Evolutionary conservation across 495 filamentous ascomycete genomes (phyloP).

Genomic region (Penicillium parvum): DNA sequence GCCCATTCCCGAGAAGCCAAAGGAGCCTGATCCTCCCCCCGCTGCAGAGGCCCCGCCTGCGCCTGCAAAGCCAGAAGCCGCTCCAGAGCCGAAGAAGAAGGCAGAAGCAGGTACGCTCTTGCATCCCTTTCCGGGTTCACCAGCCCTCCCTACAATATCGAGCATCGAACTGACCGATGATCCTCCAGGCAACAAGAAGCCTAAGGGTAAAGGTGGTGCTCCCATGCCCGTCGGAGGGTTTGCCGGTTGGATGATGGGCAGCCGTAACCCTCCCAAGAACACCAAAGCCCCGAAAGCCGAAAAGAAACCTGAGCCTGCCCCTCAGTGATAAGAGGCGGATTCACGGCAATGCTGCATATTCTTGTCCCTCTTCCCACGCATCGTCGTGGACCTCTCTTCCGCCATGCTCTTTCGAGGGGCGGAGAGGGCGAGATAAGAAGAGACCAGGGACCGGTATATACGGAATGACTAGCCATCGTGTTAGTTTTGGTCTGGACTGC

Average conservation of each 20-base stretch:
- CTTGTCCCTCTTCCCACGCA: too few relatives aligned
- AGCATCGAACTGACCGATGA: constrained; percentile 4
- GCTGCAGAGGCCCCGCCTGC: constrained; percentile 20
- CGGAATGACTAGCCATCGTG: too few relatives aligned
- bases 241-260: constrained; percentile 41
- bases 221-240: constrained; percentile 28
- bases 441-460: too few relatives aligned
- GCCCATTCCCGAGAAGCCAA: constrained; percentile 69
- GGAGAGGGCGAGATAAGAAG: too few relatives aligned
- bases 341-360: too few relatives aligned
- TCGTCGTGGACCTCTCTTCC: too few relatives aligned
- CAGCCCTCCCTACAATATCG: not conserved
- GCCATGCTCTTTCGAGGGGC: too few relatives aligned
- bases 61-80: constrained; percentile 16
- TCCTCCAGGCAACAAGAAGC: constrained; percentile 29
- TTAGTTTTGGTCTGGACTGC: too few relatives aligned
- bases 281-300: constrained; percentile 23
- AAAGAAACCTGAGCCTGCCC: constrained; percentile 15
- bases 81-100: constrained; percentile 34
- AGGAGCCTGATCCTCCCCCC: constrained; percentile 36
- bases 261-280: constrained; percentile 21
- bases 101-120: constrained; percentile 25
- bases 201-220: not conserved
- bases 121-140: not conserved
- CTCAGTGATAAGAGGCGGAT: constrained; percentile 4